Evolutionary conservation across 2,329 filamentous ascomycete genomes (phyloP).

Genomic region (Orbilia quercus): DNA sequence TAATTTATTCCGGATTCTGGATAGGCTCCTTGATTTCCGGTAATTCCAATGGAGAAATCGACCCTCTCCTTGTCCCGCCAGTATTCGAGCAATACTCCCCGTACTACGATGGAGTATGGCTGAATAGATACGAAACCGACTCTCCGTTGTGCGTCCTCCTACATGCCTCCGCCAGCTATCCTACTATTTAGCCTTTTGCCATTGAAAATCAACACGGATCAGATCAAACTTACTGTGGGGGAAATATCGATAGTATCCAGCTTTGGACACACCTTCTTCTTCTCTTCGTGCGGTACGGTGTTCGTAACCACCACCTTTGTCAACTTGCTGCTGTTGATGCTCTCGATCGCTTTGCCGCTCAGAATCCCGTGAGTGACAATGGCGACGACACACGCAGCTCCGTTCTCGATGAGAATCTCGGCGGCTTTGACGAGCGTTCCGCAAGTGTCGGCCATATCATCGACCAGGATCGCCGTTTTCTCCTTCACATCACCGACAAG

Average conservation of each 20-base stretch:
- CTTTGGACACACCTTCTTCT: slow-evolving; percentile 80
- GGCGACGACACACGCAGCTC: slow-evolving; percentile 87
- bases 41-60: slow-evolving; percentile 27
- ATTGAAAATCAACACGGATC: slow-evolving; percentile 61
- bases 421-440: slow-evolving; percentile 89
- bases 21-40: slow-evolving; percentile 7
- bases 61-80: slow-evolving; percentile 8
- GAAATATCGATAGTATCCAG: slow-evolving; percentile 93
- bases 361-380: slow-evolving; percentile 96
- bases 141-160: slow-evolving; percentile 76
- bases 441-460: slow-evolving; percentile 98
- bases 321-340: slow-evolving; percentile 80
- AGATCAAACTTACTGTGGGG: slow-evolving; percentile 69
- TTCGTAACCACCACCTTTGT: slow-evolving; percentile 89
- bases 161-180: slow-evolving; percentile 74
- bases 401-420: slow-evolving; percentile 85
- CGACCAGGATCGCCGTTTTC: slow-evolving; percentile 93
- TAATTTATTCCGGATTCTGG: not conserved
- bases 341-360: slow-evolving; percentile 87
- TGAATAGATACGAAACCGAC: slow-evolving; percentile 76
- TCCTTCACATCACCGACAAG: slow-evolving; percentile 93
- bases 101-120: slow-evolving; percentile 70
- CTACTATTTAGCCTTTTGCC: slow-evolving; percentile 9
- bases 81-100: slow-evolving; percentile 33
- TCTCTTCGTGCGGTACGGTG: slow-evolving; percentile 82